phyloP scores from a whole-genome alignment of 2,329 filamentous ascomycete genomes.

The Cladophialophora yegresii region DNA sequence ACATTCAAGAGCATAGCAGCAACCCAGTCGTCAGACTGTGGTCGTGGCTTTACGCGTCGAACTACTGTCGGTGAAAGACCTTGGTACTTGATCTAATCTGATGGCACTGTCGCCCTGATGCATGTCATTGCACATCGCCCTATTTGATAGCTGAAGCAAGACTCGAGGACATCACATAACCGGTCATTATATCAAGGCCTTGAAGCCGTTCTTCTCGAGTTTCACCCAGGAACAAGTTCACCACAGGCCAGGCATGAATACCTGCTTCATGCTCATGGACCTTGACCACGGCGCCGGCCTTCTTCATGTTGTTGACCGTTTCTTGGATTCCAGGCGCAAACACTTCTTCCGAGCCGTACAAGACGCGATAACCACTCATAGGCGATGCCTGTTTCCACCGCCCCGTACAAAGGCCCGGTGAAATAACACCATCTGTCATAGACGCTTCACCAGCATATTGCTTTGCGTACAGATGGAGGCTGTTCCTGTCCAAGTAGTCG shows the following conservation, averaged over 20 bases:
- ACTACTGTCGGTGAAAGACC: slow-evolving; percentile 47
- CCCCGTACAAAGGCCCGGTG: slow-evolving; percentile 66
- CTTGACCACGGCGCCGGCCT: slow-evolving; percentile 57
- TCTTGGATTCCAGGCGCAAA: slow-evolving; percentile 69
- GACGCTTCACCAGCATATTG: slow-evolving; percentile 65
- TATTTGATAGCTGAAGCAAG: slow-evolving; percentile 18
- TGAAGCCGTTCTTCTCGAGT: slow-evolving; percentile 50
- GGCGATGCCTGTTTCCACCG: slow-evolving; percentile 71
- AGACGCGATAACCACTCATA: slow-evolving; percentile 65
- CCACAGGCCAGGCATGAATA: slow-evolving; percentile 83
- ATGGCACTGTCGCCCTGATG: slow-evolving; percentile 37
- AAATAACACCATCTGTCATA: slow-evolving; percentile 56
- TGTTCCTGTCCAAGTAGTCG: slow-evolving; percentile 71
- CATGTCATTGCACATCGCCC: neutral
- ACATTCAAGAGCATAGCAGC: slow-evolving; percentile 8
- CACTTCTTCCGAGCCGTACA: slow-evolving; percentile 76
- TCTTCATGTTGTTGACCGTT: slow-evolving; percentile 59
- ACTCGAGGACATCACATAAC: slow-evolving; percentile 32
- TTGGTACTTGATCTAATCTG: slow-evolving; percentile 66
- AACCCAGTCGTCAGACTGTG: slow-evolving; percentile 26
- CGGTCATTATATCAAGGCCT: slow-evolving; percentile 45
- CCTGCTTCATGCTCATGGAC: slow-evolving; percentile 63
- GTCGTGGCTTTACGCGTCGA: slow-evolving; percentile 18
- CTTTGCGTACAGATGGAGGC: slow-evolving; percentile 68
- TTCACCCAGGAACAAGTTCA: slow-evolving; percentile 58